Evolutionary conservation across 2,329 filamentous ascomycete genomes (phyloP).

Genomic region (Diaporthe citriasiana): DNA sequence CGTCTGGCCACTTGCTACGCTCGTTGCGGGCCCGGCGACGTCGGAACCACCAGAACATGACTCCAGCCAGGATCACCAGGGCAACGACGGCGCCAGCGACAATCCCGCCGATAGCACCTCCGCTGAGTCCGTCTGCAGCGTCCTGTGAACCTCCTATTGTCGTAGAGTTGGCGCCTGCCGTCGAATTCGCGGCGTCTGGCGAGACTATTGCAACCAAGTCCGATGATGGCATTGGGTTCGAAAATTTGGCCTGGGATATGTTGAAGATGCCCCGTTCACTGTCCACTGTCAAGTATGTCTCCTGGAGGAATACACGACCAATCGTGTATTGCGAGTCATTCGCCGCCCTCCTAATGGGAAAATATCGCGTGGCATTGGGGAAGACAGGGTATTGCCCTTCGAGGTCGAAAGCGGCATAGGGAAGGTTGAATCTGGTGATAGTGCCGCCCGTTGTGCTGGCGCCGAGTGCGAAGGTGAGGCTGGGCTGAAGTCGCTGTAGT

Average conservation of each 20-base stretch:
- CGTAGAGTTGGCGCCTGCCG: not conserved
- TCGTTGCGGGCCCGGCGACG: slow-evolving; percentile 6
- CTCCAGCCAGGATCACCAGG: not conserved
- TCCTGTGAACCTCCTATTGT: not conserved
- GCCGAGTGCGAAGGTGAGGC: slow-evolving; percentile 16
- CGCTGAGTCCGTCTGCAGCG: not conserved
- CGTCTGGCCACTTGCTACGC: slow-evolving; percentile 14
- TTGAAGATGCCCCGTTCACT: slow-evolving; percentile 25
- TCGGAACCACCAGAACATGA: slow-evolving; percentile 18
- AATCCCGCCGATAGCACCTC: slow-evolving; percentile 9
- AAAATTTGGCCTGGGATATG: slow-evolving; percentile 17
- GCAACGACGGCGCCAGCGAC: not conserved
- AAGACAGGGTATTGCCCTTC: slow-evolving; percentile 22
- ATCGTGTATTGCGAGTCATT: slow-evolving; percentile 29
- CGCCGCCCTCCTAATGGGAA: slow-evolving; percentile 13
- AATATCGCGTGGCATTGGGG: slow-evolving; percentile 19
- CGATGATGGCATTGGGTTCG: slow-evolving; percentile 17
- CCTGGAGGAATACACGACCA: slow-evolving; percentile 24
- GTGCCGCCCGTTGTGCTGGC: slow-evolving; percentile 10
- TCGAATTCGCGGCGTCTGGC: slow-evolving; percentile 8
- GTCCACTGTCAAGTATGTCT: slow-evolving; percentile 24
- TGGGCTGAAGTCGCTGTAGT: slow-evolving; percentile 7
- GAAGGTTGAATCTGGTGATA: slow-evolving; percentile 6
- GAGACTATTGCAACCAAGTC: slow-evolving; percentile 5
- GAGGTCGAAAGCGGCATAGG: slow-evolving; percentile 23